Evolutionary conservation across 306 rosid genomes (phyloP).

Genomic region (Prinsepia uniflora): DNA sequence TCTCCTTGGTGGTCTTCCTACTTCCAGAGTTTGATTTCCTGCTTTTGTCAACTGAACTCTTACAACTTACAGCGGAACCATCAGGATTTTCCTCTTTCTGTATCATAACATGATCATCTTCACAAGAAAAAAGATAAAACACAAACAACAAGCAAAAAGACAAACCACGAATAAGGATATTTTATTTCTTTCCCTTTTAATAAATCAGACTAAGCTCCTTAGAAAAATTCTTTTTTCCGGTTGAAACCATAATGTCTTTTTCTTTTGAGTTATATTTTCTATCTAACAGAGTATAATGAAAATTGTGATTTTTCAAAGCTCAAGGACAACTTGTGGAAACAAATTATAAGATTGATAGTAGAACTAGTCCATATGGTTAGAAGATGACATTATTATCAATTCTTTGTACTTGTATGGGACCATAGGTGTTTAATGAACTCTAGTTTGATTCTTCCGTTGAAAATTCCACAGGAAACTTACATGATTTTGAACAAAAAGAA

Average conservation of each 20-base stretch:
- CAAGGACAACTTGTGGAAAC: not conserved
- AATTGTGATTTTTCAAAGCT: not conserved
- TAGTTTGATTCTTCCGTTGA: not conserved
- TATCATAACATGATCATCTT: constrained; percentile 26
- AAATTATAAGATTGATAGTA: not conserved
- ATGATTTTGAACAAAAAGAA: not conserved
- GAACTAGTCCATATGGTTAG: not conserved
- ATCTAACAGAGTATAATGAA: not conserved
- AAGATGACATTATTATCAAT: not conserved
- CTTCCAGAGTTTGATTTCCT: constrained; percentile 23
- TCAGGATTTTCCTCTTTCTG: constrained; percentile 44
- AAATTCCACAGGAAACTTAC: not conserved
- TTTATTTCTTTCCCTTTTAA: not conserved
- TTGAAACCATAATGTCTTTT: not conserved
- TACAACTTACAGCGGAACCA: constrained; percentile 2
- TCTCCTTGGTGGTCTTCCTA: constrained; percentile 33
- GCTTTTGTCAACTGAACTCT: constrained; percentile 26
- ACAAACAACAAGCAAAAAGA: not conserved
- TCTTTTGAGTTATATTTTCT: not conserved
- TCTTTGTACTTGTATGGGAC: not conserved
- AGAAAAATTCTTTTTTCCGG: not conserved
- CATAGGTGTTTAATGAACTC: not conserved
- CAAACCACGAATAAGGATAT: not conserved
- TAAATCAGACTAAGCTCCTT: not conserved
- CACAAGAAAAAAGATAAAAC: not conserved